phyloP scores from a whole-genome alignment of 306 rosid genomes.

The Carpinus fangiana region DNA sequence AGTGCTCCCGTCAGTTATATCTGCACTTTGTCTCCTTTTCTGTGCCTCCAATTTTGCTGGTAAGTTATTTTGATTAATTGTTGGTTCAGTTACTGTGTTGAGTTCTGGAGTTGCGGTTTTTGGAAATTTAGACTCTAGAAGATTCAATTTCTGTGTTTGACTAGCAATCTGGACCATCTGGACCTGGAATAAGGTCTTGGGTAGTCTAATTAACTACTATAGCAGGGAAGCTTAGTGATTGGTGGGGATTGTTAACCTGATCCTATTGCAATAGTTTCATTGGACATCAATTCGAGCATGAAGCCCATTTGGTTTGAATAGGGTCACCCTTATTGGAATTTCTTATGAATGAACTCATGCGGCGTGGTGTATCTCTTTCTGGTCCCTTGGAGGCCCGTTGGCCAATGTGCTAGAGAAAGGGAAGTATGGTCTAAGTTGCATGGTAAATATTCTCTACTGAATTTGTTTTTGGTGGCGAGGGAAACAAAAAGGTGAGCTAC shows the following conservation, averaged over 20 bases:
- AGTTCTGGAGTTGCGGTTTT: background rate
- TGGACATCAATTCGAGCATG: background rate
- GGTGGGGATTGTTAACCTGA: background rate
- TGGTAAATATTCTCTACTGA: background rate
- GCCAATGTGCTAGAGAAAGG: background rate
- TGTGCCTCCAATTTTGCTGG: conserved; percentile 48
- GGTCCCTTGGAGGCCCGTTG: background rate
- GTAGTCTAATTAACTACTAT: conserved; percentile 5
- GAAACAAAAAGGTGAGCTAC: background rate
- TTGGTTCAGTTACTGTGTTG: conserved; percentile 3
- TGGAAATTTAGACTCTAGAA: background rate
- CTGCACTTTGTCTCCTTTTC: conserved; percentile 70
- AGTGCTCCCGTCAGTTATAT: conserved; percentile 62
- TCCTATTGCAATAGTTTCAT: background rate
- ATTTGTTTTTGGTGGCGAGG: background rate
- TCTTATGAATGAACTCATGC: background rate
- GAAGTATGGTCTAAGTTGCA: background rate
- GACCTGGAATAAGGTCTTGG: background rate
- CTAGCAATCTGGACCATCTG: background rate
- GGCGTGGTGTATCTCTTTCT: background rate
- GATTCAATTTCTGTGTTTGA: background rate
- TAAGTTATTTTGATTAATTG: conserved; percentile 30
- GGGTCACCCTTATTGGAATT: background rate
- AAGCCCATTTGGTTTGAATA: background rate
- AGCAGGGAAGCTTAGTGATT: background rate